Evolutionary conservation across 2,329 filamentous ascomycete species (phyloP).

Genomic region (Exophiala calicioides): DNA sequence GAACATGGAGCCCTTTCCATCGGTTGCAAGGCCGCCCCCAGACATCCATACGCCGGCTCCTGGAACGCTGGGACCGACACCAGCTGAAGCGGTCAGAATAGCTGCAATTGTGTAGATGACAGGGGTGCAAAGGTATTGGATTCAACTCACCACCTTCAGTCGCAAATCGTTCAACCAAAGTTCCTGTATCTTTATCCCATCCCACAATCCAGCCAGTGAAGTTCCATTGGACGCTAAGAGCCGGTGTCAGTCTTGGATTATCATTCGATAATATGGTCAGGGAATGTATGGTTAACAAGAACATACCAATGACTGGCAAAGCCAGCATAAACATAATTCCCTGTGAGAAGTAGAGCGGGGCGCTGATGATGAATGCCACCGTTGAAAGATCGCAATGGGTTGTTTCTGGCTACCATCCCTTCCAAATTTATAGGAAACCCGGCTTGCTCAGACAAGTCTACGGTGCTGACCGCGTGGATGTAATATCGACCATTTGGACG

Average conservation of each 20-base stretch:
- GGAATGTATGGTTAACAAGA: not conserved
- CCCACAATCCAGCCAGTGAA: constrained; percentile 57
- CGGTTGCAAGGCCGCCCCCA: constrained; percentile 34
- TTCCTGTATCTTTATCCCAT: constrained; percentile 39
- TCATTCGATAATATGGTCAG: no score
- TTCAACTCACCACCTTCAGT: constrained; percentile 23
- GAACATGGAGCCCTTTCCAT: constrained; percentile 8
- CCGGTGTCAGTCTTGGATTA: not conserved
- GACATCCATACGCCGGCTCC: constrained; percentile 33
- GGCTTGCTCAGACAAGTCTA: constrained; percentile 41
- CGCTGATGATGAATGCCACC: constrained; percentile 57
- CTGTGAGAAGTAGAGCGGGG: constrained; percentile 50
- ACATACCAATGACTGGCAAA: constrained; percentile 56
- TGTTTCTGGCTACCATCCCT: constrained; percentile 50
- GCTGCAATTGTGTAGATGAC: not conserved
- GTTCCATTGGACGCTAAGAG: constrained; percentile 51
- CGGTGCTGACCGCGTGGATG: constrained; percentile 44
- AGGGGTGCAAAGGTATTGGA: not conserved
- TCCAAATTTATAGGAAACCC: constrained; percentile 54
- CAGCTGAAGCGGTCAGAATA: constrained; percentile 15
- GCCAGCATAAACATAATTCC: constrained; percentile 52
- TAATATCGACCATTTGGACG: constrained; percentile 43
- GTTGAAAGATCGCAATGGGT: constrained; percentile 51
- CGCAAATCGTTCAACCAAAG: constrained; percentile 24
- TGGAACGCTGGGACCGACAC: constrained; percentile 21